Conservation (phyloP, 768 basidiomycete genomes). For the Naganishia vaughanmartiniae region DNA sequence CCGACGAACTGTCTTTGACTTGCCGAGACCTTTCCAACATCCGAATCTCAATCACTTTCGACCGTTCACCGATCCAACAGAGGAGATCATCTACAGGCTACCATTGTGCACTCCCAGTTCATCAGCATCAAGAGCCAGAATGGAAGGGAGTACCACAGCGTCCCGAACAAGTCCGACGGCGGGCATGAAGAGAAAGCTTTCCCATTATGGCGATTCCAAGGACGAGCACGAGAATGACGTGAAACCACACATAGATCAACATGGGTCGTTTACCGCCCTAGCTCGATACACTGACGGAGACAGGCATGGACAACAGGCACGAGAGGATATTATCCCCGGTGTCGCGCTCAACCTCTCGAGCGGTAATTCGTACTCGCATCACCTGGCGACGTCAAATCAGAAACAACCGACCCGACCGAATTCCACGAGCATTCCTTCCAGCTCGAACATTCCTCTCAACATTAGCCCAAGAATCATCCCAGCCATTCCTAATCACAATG, state of each 20-base stretch:
- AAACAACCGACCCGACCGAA: slow-evolving; percentile 1
- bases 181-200: slow-evolving; percentile 10
- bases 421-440: neutral
- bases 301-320: neutral
- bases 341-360: slow-evolving; percentile 6
- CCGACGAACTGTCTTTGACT: neutral
- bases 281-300: neutral
- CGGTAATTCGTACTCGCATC: neutral
- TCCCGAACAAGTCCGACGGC: neutral
- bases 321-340: slow-evolving; percentile 7
- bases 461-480: neutral
- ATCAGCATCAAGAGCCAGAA: neutral
- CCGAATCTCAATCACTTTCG: neutral
- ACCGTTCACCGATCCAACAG: neutral
- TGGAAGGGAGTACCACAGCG: neutral
- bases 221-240: neutral
- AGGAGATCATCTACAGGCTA: neutral
- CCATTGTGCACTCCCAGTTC: neutral
- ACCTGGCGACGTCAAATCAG: neutral
- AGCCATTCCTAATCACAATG: neutral
- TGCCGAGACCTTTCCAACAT: neutral
- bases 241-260: slow-evolving; percentile 11
- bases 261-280: neutral
- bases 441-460: slow-evolving; percentile 10
- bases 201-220: neutral